phyloP scores from a whole-genome alignment of 1,284 basidiomycete species.

The Hemileia vastatrix region DNA sequence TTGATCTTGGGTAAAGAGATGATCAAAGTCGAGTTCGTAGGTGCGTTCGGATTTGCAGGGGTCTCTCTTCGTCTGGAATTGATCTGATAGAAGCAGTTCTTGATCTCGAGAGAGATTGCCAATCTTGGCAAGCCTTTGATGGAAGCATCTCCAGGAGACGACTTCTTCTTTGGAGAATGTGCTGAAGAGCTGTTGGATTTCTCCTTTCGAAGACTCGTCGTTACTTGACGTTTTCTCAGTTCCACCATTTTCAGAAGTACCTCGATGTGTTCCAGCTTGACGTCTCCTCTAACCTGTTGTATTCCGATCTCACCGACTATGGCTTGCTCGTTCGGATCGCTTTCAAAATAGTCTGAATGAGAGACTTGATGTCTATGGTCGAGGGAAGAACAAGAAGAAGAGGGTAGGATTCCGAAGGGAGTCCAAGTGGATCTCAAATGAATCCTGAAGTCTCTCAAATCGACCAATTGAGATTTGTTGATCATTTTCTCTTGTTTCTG shows the following conservation, averaged over 20 bases:
- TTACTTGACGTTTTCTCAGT: too few relatives aligned
- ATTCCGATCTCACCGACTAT: conserved; percentile 28
- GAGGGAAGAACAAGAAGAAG: conserved; percentile 6
- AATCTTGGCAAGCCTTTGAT: conserved; percentile 1
- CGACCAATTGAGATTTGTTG: too few relatives aligned
- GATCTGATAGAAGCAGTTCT: conserved; percentile 27
- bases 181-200: too few relatives aligned
- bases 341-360: conserved; percentile 25
- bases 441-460: too few relatives aligned
- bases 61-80: conserved; percentile 25
- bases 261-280: conserved; percentile 5
- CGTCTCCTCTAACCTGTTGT: conserved; percentile 28
- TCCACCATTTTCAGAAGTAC: too few relatives aligned
- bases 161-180: neutral
- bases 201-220: too few relatives aligned
- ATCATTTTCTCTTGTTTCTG: too few relatives aligned
- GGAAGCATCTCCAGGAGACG: neutral
- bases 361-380: neutral
- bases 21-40: conserved; percentile 23
- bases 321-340: conserved; percentile 39
- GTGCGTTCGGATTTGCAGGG: neutral
- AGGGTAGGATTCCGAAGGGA: too few relatives aligned
- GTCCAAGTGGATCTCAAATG: too few relatives aligned
- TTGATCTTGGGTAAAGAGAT: too few relatives aligned
- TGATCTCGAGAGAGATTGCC: conserved; percentile 25